These are phyloP conservation scores for Linum trigynum DNA, from an alignment of 345 rosid genomes.

Conservation along the genomic window DNA sequence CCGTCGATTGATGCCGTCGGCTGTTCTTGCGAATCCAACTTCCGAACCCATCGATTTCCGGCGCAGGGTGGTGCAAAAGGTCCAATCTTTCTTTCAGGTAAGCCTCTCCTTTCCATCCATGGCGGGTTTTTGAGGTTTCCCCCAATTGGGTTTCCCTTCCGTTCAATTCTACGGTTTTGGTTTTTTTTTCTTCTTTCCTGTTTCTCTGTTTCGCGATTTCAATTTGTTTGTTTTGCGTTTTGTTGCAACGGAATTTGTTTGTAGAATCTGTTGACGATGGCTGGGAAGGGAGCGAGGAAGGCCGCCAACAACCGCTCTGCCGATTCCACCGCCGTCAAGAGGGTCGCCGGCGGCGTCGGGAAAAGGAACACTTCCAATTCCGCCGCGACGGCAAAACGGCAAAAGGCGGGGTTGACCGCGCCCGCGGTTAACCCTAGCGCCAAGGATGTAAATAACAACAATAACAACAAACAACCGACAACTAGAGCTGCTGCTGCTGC, in stretches of 20 bases:
- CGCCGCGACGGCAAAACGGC: no score
- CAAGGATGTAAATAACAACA: no score
- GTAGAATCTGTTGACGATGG: not conserved
- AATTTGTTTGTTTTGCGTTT: not conserved
- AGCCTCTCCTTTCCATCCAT: not conserved
- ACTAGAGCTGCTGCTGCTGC: no score
- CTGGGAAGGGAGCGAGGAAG: not conserved
- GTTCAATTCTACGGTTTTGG: no score
- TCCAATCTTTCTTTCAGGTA: not conserved
- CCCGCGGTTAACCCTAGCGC: no score
- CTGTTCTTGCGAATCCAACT: not conserved
- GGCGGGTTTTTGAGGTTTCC: not conserved
- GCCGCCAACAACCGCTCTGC: not conserved
- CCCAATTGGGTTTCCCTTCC: not conserved
- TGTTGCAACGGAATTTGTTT: not conserved
- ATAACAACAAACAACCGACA: no score
- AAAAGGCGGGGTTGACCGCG: no score
- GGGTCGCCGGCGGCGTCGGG: not conserved
- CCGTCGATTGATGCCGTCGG: not conserved
- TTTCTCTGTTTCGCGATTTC: no score
- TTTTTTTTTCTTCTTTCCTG: no score
- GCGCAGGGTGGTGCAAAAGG: not conserved
- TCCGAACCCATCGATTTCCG: not conserved
- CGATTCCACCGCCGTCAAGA: not conserved
- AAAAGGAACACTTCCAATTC: no score